Evolutionary conservation across 129 eudicot genomes (phyloP).

Genomic region (Centaurea solstitialis): DNA sequence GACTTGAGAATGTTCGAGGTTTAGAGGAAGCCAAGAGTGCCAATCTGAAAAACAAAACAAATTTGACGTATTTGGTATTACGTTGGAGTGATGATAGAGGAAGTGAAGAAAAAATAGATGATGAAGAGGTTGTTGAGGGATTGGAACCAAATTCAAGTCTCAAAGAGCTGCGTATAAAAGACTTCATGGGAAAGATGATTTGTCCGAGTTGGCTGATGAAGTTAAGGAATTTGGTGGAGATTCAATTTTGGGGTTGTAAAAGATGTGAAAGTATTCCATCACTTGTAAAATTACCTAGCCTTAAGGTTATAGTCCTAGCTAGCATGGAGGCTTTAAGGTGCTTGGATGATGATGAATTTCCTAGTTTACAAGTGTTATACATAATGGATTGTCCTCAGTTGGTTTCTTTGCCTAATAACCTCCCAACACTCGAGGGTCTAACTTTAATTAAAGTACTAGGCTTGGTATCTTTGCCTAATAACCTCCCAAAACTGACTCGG

Average conservation of each 20-base stretch:
- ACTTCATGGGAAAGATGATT: neutral
- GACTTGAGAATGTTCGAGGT: neutral
- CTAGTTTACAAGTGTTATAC: neutral
- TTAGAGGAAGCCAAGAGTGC: neutral
- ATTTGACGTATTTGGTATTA: neutral
- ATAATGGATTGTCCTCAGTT: neutral
- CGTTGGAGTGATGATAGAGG: neutral
- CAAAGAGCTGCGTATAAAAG: neutral
- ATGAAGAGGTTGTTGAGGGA: constrained; percentile 7
- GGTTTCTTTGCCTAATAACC: too few species aligned
- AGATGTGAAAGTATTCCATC: neutral
- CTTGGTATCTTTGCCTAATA: neutral
- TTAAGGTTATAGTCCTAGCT: neutral
- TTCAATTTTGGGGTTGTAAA: neutral
- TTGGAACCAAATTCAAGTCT: neutral
- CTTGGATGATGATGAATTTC: neutral
- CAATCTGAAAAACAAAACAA: neutral
- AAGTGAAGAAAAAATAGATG: neutral
- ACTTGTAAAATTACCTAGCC: constrained; percentile 7
- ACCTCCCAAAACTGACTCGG: too few species aligned
- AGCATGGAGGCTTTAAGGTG: neutral
- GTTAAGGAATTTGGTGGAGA: neutral
- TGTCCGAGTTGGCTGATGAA: neutral
- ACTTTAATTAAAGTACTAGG: neutral
- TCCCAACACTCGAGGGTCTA: neutral